A percentile compares a stretch with the other conserved stretches of the same genome.
Conservation (phyloP, 2,329 filamentous ascomycete genomes). For the Fusarium avenaceum region DNA sequence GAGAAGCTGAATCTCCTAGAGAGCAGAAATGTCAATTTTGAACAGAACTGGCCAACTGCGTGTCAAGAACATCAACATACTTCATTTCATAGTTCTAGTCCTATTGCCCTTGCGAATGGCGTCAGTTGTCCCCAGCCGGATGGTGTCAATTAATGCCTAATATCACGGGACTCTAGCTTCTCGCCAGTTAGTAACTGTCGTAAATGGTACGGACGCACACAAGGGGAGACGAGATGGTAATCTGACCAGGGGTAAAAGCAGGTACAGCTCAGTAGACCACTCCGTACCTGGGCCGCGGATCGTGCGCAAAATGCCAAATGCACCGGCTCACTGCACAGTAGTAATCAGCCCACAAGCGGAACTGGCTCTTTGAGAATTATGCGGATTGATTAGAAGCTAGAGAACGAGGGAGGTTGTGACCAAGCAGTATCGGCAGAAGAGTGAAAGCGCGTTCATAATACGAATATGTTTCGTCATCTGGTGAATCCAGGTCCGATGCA, state of each 20-base stretch:
- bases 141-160: conserved; percentile 15
- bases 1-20: neutral
- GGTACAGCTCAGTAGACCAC: conserved; percentile 4
- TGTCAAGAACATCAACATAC: neutral
- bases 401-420: no score
- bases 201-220: conserved; percentile 21
- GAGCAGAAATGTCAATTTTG: neutral
- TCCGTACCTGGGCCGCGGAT: conserved; percentile 16
- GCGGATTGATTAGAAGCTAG: neutral
- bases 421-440: neutral
- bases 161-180: conserved; percentile 14
- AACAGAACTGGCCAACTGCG: neutral
- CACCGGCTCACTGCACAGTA: conserved; percentile 25
- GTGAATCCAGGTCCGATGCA: conserved; percentile 17
- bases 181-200: neutral
- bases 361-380: conserved; percentile 7
- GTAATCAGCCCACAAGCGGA: conserved; percentile 40
- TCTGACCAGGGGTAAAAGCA: conserved; percentile 28
- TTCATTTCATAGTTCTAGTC: neutral
- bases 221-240: conserved; percentile 14
- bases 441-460: conserved; percentile 1
- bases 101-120: conserved; percentile 26
- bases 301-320: conserved; percentile 19
- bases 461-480: conserved; percentile 17
- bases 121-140: conserved; percentile 24